Evolutionary conservation across 306 rosid species (phyloP).

Genomic region (Sesbania bispinosa): DNA sequence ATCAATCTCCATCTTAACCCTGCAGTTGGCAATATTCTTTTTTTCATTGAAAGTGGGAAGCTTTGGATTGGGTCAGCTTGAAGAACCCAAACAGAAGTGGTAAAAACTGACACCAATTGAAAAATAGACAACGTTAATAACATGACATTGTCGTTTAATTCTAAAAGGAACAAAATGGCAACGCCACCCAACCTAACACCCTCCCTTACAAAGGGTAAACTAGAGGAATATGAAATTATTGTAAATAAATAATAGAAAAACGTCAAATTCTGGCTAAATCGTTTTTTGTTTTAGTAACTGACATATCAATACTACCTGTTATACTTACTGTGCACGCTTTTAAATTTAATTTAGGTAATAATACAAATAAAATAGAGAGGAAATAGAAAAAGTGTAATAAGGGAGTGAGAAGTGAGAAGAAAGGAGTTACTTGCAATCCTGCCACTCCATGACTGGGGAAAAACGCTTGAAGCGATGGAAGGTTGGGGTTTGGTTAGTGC

Average conservation of each 20-base stretch:
- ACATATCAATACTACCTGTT: too few species aligned
- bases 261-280: neutral
- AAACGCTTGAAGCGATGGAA: constrained; percentile 38
- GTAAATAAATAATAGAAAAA: neutral
- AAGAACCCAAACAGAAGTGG: neutral
- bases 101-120: neutral
- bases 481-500: constrained; percentile 37
- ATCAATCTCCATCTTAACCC: constrained; percentile 82
- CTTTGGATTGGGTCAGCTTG: neutral
- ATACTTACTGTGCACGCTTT: too few species aligned
- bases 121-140: neutral
- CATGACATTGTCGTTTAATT: neutral
- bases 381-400: neutral
- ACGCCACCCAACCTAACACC: neutral
- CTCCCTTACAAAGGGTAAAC: neutral
- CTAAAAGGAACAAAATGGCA: neutral
- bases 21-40: constrained; percentile 46
- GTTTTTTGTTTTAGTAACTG: too few species aligned
- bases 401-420: neutral
- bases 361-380: too few species aligned
- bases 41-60: constrained; percentile 15
- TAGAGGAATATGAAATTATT: neutral
- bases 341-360: too few species aligned
- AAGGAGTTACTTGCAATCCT: constrained; percentile 75
- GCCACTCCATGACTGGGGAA: constrained; percentile 93